phyloP scores from a whole-genome alignment of 2,329 filamentous ascomycete species.

The Colletotrichum tropicale region DNA sequence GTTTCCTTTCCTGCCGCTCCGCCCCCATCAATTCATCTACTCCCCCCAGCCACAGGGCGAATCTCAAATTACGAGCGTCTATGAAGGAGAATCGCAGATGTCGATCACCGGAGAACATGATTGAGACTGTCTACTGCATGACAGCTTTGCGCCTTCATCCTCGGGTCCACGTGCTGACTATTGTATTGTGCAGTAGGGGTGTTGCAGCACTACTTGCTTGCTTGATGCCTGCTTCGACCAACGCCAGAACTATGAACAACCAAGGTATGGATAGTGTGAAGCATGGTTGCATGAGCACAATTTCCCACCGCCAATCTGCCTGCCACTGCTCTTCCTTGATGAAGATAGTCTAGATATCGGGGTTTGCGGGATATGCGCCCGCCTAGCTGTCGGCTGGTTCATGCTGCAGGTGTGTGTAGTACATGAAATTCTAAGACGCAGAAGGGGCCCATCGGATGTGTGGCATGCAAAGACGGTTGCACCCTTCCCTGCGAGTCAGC shows the following conservation, averaged over 20 bases:
- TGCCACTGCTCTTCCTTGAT: background rate
- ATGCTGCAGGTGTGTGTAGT: background rate
- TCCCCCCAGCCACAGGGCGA: background rate
- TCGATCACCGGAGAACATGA: background rate
- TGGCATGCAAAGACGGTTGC: background rate
- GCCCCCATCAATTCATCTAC: background rate
- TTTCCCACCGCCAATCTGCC: background rate
- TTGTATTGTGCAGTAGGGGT: background rate
- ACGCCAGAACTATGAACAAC: background rate
- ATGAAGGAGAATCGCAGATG: background rate
- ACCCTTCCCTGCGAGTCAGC: conserved; percentile 5
- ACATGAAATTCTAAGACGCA: background rate
- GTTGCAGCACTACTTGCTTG: background rate
- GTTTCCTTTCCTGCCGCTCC: background rate
- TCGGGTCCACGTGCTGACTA: background rate
- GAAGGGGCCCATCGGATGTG: background rate
- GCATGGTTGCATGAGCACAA: background rate
- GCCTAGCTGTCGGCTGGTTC: background rate
- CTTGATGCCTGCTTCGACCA: background rate
- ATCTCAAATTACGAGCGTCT: background rate
- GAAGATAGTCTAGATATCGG: background rate
- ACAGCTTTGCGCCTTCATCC: background rate
- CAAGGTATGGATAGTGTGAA: background rate
- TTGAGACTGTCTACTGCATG: background rate
- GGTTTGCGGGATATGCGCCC: background rate